phyloP scores from a whole-genome alignment of 768 basidiomycete genomes.

The Amanita thiersii region DNA sequence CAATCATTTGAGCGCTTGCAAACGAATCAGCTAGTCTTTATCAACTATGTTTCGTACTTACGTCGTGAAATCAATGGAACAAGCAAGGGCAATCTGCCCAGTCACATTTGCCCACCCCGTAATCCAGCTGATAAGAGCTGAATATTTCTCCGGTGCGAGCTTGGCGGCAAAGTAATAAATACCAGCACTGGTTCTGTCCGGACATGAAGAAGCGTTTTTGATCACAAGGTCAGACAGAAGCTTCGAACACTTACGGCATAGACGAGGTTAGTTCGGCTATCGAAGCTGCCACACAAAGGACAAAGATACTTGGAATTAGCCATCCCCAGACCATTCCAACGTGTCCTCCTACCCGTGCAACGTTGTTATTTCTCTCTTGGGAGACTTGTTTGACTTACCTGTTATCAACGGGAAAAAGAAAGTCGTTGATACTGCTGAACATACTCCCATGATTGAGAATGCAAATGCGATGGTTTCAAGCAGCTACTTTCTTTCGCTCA shows the following conservation, averaged over 20 bases:
- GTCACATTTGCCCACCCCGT: conserved; percentile 57
- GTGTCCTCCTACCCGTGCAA: conserved; percentile 38
- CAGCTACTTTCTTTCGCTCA: conserved; percentile 23
- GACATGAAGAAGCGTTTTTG: neutral
- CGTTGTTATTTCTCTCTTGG: neutral
- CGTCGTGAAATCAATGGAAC: conserved; percentile 57
- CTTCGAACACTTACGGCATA: conserved; percentile 42
- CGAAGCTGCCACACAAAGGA: conserved; percentile 45
- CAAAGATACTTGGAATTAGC: conserved; percentile 51
- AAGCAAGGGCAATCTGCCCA: conserved; percentile 43
- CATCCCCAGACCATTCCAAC: conserved; percentile 64
- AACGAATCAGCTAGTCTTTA: neutral
- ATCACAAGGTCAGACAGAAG: neutral
- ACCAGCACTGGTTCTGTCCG: conserved; percentile 46
- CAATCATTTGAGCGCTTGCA: conserved; percentile 50
- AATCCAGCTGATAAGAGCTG: conserved; percentile 48
- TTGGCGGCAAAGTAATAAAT: conserved; percentile 59
- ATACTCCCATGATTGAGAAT: conserved; percentile 66
- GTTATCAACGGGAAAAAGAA: conserved; percentile 54
- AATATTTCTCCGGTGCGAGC: conserved; percentile 38
- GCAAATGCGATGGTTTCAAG: conserved; percentile 60
- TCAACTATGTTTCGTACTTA: neutral
- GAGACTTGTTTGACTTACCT: conserved; percentile 26
- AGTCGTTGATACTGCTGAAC: conserved; percentile 62
- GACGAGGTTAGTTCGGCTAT: conserved; percentile 51